Percentiles rank a stretch among this genome's conserved stretches.
phyloP scores from a whole-genome alignment of 2,329 filamentous ascomycete species.

The Hortaea werneckii region DNA sequence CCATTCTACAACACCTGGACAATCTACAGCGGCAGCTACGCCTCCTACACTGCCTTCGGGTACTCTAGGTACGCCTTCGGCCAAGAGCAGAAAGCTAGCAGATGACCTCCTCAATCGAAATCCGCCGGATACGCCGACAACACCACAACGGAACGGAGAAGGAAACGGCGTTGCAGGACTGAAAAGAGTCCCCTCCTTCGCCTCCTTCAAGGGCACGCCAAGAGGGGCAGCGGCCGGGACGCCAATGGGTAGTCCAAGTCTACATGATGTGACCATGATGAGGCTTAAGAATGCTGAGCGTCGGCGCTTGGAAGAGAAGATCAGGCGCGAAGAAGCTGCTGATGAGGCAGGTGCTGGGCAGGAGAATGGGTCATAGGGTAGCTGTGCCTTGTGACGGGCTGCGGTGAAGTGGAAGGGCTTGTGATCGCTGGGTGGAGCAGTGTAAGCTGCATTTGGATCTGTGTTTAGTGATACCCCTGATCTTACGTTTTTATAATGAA shows the following conservation, averaged over 20 bases:
- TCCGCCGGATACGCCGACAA: not conserved
- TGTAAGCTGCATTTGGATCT: no score
- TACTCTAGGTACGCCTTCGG: not conserved
- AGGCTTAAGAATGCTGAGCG: conserved; percentile 36
- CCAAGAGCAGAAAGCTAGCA: conserved; percentile 1
- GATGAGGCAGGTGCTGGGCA: not conserved
- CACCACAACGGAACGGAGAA: not conserved
- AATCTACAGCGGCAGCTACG: not conserved
- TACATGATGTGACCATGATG: conserved; percentile 36
- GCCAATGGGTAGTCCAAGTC: conserved; percentile 19
- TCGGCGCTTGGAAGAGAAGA: conserved; percentile 34
- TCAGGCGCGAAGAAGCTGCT: conserved; percentile 27
- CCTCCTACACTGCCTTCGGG: no score
- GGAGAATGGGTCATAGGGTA: no score
- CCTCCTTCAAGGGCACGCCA: conserved; percentile 27
- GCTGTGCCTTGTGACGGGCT: no score
- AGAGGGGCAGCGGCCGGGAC: conserved; percentile 1
- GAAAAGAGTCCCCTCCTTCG: conserved; percentile 7
- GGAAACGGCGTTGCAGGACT: conserved; percentile 1
- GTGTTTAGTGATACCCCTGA: no score
- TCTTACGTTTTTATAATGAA: no score
- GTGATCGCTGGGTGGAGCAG: no score
- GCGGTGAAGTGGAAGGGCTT: no score
- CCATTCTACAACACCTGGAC: not conserved
- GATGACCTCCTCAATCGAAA: not conserved